Conservation (phyloP, 2,329 filamentous ascomycete genomes). For the Dothideomycetidae sp. region DNA sequence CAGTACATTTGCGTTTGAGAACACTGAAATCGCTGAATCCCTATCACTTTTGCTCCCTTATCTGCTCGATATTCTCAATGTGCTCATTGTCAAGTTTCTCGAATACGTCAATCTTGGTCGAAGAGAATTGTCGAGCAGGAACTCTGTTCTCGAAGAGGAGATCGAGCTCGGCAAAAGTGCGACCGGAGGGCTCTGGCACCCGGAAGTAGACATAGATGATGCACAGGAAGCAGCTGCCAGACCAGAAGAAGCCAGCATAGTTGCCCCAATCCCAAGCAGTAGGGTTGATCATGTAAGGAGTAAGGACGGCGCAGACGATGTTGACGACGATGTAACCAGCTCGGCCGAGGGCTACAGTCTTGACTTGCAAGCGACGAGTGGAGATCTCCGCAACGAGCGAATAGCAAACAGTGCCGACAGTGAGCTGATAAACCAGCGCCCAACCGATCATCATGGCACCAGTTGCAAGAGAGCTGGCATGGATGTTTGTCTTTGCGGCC, state of each 20-base stretch:
- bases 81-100: conserved; percentile 22
- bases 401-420: conserved; percentile 80
- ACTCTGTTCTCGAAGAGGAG: conserved; percentile 64
- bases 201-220: conserved; percentile 72
- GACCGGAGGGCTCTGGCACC: conserved; percentile 63
- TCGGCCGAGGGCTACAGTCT: conserved; percentile 76
- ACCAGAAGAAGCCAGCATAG: conserved; percentile 81
- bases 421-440: conserved; percentile 72
- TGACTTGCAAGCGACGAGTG: conserved; percentile 71
- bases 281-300: conserved; percentile 87
- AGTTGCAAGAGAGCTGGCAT: conserved; percentile 56
- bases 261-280: conserved; percentile 78
- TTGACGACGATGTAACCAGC: conserved; percentile 64
- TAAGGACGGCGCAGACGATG: conserved; percentile 69
- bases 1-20: not conserved
- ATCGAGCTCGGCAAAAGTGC: conserved; percentile 77
- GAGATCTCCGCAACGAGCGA: conserved; percentile 77
- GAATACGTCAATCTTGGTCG: conserved; percentile 42
- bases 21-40: too few relatives aligned
- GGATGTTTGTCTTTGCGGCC: conserved; percentile 44
- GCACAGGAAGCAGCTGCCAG: conserved; percentile 64
- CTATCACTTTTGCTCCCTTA: not conserved
- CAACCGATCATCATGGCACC: conserved; percentile 75
- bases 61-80: conserved; percentile 7
- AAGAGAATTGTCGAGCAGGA: conserved; percentile 57